Percentiles rank a stretch among this genome's conserved stretches.
These are phyloP conservation scores for Hysterium pulicare DNA, from an alignment of 2,329 filamentous ascomycete species.

Conservation along the genomic window DNA sequence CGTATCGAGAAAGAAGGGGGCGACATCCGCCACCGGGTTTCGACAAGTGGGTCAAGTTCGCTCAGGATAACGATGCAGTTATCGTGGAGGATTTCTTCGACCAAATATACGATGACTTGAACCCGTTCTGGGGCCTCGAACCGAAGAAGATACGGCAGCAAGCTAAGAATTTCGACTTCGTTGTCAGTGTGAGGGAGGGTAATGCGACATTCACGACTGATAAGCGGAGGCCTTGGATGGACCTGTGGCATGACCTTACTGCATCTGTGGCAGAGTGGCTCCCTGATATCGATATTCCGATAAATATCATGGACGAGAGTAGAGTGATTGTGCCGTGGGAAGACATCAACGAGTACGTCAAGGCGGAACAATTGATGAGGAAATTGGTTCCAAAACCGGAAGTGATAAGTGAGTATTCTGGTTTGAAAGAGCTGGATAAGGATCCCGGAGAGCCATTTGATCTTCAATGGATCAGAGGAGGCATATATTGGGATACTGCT, in stretches of 20 bases:
- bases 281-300: conserved; percentile 47
- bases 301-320: conserved; percentile 51
- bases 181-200: conserved; percentile 42
- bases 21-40: conserved; percentile 52
- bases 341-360: conserved; percentile 39
- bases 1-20: conserved; percentile 44
- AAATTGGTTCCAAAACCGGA: conserved; percentile 24
- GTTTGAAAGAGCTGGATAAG: conserved; percentile 17
- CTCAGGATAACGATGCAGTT: conserved; percentile 39
- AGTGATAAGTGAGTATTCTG: conserved; percentile 14
- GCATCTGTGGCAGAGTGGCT: conserved; percentile 35
- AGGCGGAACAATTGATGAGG: conserved; percentile 26
- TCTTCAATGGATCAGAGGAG: conserved; percentile 27
- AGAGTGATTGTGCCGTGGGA: conserved; percentile 48
- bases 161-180: conserved; percentile 36
- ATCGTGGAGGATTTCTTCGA: conserved; percentile 52
- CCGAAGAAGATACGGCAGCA: conserved; percentile 41
- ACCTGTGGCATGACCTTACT: conserved; percentile 42
- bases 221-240: conserved; percentile 36
- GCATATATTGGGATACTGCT: conserved; percentile 43
- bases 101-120: conserved; percentile 49
- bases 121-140: conserved; percentile 48
- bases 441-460: conserved; percentile 26
- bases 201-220: conserved; percentile 29
- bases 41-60: conserved; percentile 47